phyloP scores from a whole-genome alignment of 2,329 filamentous ascomycete species.

The Aspergillus tanneri region DNA sequence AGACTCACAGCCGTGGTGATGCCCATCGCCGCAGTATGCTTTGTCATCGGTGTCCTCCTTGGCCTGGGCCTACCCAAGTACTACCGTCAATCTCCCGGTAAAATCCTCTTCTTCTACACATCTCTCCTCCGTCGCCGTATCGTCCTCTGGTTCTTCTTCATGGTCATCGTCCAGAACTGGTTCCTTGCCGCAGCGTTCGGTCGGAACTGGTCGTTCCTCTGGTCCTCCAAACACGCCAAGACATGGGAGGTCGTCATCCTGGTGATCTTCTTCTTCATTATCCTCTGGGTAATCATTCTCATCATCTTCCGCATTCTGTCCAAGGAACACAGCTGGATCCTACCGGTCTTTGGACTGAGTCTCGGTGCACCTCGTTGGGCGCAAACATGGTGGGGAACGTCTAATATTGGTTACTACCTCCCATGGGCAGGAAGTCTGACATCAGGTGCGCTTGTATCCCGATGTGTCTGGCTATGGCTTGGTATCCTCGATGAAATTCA shows the following conservation, averaged over 20 bases:
- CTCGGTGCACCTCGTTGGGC: constrained; percentile 65
- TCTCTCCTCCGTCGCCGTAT: constrained; percentile 57
- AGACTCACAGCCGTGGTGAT: no score
- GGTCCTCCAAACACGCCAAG: constrained; percentile 56
- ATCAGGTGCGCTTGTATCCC: constrained; percentile 56
- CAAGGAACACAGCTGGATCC: constrained; percentile 63
- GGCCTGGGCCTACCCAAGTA: constrained; percentile 62
- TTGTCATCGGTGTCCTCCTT: constrained; percentile 56
- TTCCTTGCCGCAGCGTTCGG: no score
- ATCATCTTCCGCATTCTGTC: constrained; percentile 56
- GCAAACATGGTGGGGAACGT: constrained; percentile 66
- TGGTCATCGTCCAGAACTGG: constrained; percentile 4
- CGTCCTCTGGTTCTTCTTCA: constrained; percentile 34
- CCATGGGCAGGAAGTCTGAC: constrained; percentile 62
- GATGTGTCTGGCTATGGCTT: constrained; percentile 65
- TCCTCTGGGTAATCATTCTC: constrained; percentile 54
- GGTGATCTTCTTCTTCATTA: constrained; percentile 47
- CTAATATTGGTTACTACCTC: constrained; percentile 59
- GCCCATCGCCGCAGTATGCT: no score
- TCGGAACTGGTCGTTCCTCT: constrained; percentile 58
- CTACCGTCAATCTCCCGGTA: constrained; percentile 63
- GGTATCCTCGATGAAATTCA: constrained; percentile 65
- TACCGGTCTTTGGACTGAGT: constrained; percentile 66
- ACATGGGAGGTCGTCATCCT: constrained; percentile 60
- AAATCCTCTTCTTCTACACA: constrained; percentile 63